A percentile compares a stretch with the other conserved stretches of the same genome.
phyloP scores from a whole-genome alignment of 371 early-diverging fungal genomes.

The Syncephalastrum racemosum region DNA sequence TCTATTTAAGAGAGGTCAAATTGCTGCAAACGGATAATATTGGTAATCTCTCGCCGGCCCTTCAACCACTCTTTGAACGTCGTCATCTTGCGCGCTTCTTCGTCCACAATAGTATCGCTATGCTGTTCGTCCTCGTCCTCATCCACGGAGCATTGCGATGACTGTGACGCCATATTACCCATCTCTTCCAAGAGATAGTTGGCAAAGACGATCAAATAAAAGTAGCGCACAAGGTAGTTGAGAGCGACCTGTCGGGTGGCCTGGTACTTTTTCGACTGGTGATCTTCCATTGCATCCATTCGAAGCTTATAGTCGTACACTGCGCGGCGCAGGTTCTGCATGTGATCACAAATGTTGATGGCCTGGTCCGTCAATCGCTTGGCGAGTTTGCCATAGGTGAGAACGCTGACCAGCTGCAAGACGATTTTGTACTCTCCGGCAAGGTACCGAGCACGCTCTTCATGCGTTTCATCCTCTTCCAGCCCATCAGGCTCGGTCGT shows the following conservation, averaged over 20 bases:
- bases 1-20: conserved; percentile 20
- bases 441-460: conserved; percentile 49
- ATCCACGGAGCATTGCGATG: background rate
- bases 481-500: background rate
- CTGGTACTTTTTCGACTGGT: conserved; percentile 47
- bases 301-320: conserved; percentile 68
- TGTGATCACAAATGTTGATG: conserved; percentile 73
- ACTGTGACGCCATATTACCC: conserved; percentile 15
- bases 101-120: conserved; percentile 19
- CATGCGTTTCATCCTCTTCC: conserved; percentile 36
- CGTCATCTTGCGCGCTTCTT: conserved; percentile 38
- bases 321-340: conserved; percentile 73
- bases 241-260: conserved; percentile 45
- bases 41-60: conserved; percentile 53
- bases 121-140: conserved; percentile 10
- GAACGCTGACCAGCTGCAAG: conserved; percentile 64
- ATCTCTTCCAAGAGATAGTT: conserved; percentile 68
- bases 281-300: conserved; percentile 51
- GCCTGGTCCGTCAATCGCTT: conserved; percentile 72
- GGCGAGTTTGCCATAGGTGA: conserved; percentile 66
- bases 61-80: conserved; percentile 54
- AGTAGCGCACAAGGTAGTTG: conserved; percentile 72
- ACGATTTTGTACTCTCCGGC: conserved; percentile 70
- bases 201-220: conserved; percentile 73
- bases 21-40: conserved; percentile 40